Evolutionary conservation across 768 basidiomycete species (phyloP), one percentile per base, ranked within the genome.

Genomic region (Sporobolomyces phaffii): DNA sequence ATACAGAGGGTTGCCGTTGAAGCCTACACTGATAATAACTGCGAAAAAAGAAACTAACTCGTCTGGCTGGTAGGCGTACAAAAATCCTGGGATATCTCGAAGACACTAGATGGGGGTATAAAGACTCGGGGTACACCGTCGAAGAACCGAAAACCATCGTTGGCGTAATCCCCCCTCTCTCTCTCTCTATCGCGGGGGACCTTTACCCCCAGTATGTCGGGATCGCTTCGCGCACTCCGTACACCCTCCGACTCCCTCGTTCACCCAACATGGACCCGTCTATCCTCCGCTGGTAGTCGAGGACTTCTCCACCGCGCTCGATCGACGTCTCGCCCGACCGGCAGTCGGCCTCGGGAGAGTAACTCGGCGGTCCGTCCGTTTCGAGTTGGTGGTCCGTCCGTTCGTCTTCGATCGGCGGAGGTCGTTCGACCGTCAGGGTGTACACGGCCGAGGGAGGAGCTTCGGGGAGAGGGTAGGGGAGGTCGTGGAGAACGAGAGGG

Each of bases 401-500:
- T 20, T 58, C 54, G 29, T 1, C 5, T 5, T 58, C 56, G 56
- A 68, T 57, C 4, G 61, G 34, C 5, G 66, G 66, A 4, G 66
- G 66, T 11, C 60, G 66, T 7, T 56, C 60, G 34, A 68, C 43
- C 17, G 61, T 47, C 20, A 58, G 36, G 24, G 50, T 58, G 43
- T 62, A 50, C 40, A 62, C 49, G 17, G 49, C 40, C 9, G 66
- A 68, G 2, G 56, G 33, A 2, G 60, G 66, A 2, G 66, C 61
- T 24, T 29, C 50, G 3, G 66, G 66, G 47, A 68, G 49, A 0
- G 66, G 66, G 34, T 43, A 62, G n/a, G 66, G 66, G 9, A 68
- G 49, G 44, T 68, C 66, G 44, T 59, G 61, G 8, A 68, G 56
- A 5, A 62, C 18, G 1, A 62, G 61, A 6, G 66, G 66, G n/a